These are phyloP conservation scores for Exophiala viscosa DNA, from an alignment of 2,329 filamentous ascomycete species.

Conservation along the genomic window DNA sequence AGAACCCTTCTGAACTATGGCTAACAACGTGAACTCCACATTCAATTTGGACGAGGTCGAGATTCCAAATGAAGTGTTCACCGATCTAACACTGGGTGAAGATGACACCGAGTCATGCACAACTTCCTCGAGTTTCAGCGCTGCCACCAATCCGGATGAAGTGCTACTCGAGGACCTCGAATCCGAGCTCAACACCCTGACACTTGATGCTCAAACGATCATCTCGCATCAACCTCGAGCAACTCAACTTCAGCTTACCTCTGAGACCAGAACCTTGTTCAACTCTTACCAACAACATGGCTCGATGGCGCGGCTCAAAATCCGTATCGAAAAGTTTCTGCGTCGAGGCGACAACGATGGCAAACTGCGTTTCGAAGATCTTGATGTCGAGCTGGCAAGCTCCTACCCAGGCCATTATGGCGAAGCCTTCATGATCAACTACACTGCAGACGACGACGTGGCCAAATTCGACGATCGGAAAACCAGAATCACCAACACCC, in stretches of 20 bases:
- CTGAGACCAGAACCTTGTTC: conserved; percentile 19
- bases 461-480: conserved; percentile 1
- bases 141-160: background rate
- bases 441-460: conserved; percentile 15
- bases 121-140: background rate
- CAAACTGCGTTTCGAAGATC: conserved; percentile 7
- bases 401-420: conserved; percentile 15
- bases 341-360: conserved; percentile 7
- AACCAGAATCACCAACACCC: background rate
- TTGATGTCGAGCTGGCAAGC: background rate
- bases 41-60: background rate
- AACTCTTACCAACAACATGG: conserved; percentile 22
- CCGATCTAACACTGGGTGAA: too few relatives aligned
- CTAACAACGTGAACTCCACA: background rate
- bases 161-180: conserved; percentile 11
- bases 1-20: too few relatives aligned
- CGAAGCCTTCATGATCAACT: conserved; percentile 14
- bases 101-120: background rate
- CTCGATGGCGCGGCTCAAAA: conserved; percentile 21
- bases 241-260: conserved; percentile 18
- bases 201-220: conserved; percentile 21
- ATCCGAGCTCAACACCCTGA: conserved; percentile 11
- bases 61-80: too few relatives aligned
- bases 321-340: conserved; percentile 20
- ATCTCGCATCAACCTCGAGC: conserved; percentile 18